Evolutionary conservation across 108 stramenopile genomes (phyloP), one percentile per base, ranked within the genome.

Genomic region (Craspedostauros australis): DNA sequence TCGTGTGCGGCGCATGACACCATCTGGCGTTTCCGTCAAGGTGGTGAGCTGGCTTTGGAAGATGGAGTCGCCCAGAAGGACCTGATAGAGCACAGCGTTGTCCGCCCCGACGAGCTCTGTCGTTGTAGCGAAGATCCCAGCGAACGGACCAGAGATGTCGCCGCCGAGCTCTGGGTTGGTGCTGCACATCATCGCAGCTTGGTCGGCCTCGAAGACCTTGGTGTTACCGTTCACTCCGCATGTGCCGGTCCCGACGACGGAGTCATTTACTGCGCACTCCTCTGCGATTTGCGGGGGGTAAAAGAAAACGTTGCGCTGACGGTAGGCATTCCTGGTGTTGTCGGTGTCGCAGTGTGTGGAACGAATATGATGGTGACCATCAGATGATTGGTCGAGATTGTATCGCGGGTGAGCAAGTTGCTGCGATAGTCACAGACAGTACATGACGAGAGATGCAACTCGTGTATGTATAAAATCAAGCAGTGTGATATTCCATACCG

Each of bases 31-130:
- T 27, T 40, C 31, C 4, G 54, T 67, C 41, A 67, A 48, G 28
- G 73, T 75, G 8, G 73, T 75, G 0, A 75, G 58, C 55, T 75
- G 73, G 54, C 73, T 75, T 38, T 75, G 73, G n/a, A 60, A 23
- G 6, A 67, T 12, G 15, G 25, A 3, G 9, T 44, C 54, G 11
- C 39, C 26, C 21, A 47, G 38, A 28, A 38, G 61, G 3, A 75
- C 68, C 39, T 75, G 73, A 47, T 75, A 75, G 4, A 75, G 36
- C 6, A 75, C n/a, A 11, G 73, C 64, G 49, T 70, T 75, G 23
- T 70, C 64, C 15, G 26, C 45, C 25, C 68, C 68, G 26, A 75
- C 44, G 0, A 65, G 50, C 4, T 31, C 27, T 9, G 63, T 75
- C 1, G 32, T 50, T 1, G 68, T 65, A n/a, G n/a, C n/a, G 31